Evolutionary conservation across 2,329 filamentous ascomycete species (phyloP).

Genomic region (Talaromyces sp.): DNA sequence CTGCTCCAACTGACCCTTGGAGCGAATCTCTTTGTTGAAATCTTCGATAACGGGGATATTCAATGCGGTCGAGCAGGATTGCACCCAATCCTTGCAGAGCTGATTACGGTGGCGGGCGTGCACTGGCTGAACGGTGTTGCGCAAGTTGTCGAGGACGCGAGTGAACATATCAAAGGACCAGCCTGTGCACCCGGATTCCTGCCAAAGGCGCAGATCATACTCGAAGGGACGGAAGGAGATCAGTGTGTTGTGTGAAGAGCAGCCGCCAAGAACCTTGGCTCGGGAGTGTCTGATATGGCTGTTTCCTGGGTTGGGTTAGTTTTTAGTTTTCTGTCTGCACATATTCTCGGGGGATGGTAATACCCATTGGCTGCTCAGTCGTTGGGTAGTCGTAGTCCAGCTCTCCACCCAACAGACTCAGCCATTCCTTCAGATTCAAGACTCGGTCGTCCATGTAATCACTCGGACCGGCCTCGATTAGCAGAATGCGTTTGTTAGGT

Average conservation of each 20-base stretch:
- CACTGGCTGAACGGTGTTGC: constrained; percentile 86
- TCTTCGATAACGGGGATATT: constrained; percentile 75
- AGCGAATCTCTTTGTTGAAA: constrained; percentile 79
- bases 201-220: constrained; percentile 82
- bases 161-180: constrained; percentile 86
- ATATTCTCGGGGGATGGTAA: constrained; percentile 19
- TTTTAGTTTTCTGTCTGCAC: background rate
- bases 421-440: constrained; percentile 80
- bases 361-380: constrained; percentile 76
- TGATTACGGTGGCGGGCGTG: constrained; percentile 82
- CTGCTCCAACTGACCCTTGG: constrained; percentile 65
- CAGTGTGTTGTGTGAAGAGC: constrained; percentile 88
- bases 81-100: constrained; percentile 84
- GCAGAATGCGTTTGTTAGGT: constrained; percentile 70
- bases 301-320: constrained; percentile 56
- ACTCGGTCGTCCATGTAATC: constrained; percentile 86
- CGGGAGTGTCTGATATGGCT: constrained; percentile 87
- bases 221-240: constrained; percentile 90
- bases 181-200: constrained; percentile 71
- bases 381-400: constrained; percentile 90
- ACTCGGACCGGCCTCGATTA: constrained; percentile 85
- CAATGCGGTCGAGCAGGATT: constrained; percentile 71
- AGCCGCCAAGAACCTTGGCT: constrained; percentile 86
- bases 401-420: constrained; percentile 75
- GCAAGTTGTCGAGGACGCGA: constrained; percentile 73